These are phyloP conservation scores for Venturia pyrina DNA, from an alignment of 2,329 filamentous ascomycete genomes.

Conservation along the genomic window DNA sequence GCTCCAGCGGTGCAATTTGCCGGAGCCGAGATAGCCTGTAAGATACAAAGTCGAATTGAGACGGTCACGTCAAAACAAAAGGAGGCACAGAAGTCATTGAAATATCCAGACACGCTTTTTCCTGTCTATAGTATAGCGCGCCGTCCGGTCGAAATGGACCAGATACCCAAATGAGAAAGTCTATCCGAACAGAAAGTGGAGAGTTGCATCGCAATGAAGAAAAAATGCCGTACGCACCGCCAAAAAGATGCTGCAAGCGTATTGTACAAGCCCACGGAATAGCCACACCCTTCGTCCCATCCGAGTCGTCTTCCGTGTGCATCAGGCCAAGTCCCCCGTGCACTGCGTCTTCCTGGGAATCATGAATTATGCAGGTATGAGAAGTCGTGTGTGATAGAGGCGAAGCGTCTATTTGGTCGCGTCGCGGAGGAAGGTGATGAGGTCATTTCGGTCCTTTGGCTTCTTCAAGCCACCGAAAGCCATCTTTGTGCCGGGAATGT, in stretches of 20 bases:
- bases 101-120: not conserved
- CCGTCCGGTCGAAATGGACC: not conserved
- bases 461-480: conserved; percentile 99
- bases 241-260: not conserved
- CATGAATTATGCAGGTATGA: not conserved
- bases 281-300: not conserved
- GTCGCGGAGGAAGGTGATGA: conserved; percentile 77
- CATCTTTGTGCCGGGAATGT: conserved; percentile 99
- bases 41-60: no score
- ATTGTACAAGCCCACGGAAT: not conserved
- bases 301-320: not conserved
- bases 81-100: not conserved
- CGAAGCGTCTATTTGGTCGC: conserved; percentile 52
- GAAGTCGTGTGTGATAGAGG: conserved; percentile 15
- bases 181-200: conserved; percentile 5
- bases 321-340: not conserved
- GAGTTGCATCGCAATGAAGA: conserved; percentile 1
- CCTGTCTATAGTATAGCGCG: not conserved
- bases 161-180: not conserved
- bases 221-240: conserved; percentile 4
- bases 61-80: not conserved
- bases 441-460: conserved; percentile 97
- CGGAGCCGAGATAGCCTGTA: no score
- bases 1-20: no score
- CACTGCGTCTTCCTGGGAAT: not conserved